A percentile compares a stretch with the other conserved stretches of the same genome.
phyloP scores from a whole-genome alignment of 257 asterid genomes.

The Phtheirospermum japonicum region DNA sequence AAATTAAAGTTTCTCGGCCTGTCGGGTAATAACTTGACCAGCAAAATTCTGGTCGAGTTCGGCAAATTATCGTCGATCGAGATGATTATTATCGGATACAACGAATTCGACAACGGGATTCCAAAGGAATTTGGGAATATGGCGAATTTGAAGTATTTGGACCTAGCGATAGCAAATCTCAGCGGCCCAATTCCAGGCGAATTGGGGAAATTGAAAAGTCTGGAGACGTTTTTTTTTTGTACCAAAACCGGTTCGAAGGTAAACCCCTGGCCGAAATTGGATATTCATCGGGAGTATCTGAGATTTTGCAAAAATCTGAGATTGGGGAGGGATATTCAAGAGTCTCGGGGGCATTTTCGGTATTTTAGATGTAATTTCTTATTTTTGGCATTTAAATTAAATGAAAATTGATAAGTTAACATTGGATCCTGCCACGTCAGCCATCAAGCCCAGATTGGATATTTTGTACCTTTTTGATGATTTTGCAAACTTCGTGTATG shows the following conservation, averaged over 20 bases:
- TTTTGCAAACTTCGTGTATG: too few relatives aligned
- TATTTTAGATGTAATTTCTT: too few relatives aligned
- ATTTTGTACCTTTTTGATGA: too few relatives aligned
- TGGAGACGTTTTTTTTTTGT: conserved; percentile 34
- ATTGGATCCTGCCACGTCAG: too few relatives aligned
- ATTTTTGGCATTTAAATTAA: too few relatives aligned
- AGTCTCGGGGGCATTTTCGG: too few relatives aligned
- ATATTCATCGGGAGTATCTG: too few relatives aligned
- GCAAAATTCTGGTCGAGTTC: conserved; percentile 33
- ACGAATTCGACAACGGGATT: conserved; percentile 35
- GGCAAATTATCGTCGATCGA: conserved; percentile 34
- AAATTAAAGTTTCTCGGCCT: conserved; percentile 69
- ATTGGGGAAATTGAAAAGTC: conserved; percentile 25
- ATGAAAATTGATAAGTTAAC: too few relatives aligned
- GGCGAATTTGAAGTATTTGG: conserved; percentile 35
- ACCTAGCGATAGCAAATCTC: too few relatives aligned
- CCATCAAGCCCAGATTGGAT: too few relatives aligned
- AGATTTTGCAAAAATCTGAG: too few relatives aligned
- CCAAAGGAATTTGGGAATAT: conserved; percentile 39
- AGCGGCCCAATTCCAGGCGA: conserved; percentile 38
- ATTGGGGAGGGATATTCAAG: too few relatives aligned
- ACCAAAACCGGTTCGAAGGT: conserved; percentile 39
- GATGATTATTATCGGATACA: conserved; percentile 39
- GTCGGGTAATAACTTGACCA: conserved; percentile 44
- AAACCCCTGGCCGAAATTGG: conserved; percentile 31